A percentile compares a stretch with the other conserved stretches of the same genome.
phyloP scores from a whole-genome alignment of 2,329 filamentous ascomycete genomes.

The Sclerotinia subarctica region DNA sequence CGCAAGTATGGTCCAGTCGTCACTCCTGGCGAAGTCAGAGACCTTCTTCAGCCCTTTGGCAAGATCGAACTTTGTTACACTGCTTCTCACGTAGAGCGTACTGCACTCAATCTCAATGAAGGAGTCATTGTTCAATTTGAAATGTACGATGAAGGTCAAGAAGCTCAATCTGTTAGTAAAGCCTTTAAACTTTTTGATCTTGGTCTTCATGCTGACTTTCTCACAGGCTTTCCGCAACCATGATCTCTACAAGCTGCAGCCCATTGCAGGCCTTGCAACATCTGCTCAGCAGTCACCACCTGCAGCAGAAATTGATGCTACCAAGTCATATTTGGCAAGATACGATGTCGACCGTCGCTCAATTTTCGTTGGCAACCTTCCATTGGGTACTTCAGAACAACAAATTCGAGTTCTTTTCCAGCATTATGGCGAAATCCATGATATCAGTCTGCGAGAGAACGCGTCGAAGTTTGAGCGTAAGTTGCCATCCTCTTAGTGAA shows the following conservation, averaged over 20 bases:
- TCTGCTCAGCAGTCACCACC: constrained; percentile 21
- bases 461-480: constrained; percentile 36
- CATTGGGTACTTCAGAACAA: constrained; percentile 40
- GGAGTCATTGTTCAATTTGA: constrained; percentile 49
- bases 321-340: constrained; percentile 36
- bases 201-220: constrained; percentile 18
- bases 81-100: constrained; percentile 31
- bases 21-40: constrained; percentile 45
- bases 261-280: constrained; percentile 35
- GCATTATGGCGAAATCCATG: constrained; percentile 42
- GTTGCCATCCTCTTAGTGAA: constrained; percentile 12
- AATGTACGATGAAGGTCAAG: constrained; percentile 50
- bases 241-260: constrained; percentile 39
- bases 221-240: constrained; percentile 35
- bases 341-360: constrained; percentile 48
- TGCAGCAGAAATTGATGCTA: constrained; percentile 18
- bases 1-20: constrained; percentile 41
- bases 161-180: constrained; percentile 48
- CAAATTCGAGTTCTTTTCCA: constrained; percentile 42
- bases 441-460: constrained; percentile 37
- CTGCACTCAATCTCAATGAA: constrained; percentile 34
- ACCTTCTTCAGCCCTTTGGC: constrained; percentile 46
- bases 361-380: constrained; percentile 48
- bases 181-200: neutral
- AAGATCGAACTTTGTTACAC: constrained; percentile 39